Conservation (phyloP, 805 yeast species). For the Yamadazyma akitaensis region DNA sequence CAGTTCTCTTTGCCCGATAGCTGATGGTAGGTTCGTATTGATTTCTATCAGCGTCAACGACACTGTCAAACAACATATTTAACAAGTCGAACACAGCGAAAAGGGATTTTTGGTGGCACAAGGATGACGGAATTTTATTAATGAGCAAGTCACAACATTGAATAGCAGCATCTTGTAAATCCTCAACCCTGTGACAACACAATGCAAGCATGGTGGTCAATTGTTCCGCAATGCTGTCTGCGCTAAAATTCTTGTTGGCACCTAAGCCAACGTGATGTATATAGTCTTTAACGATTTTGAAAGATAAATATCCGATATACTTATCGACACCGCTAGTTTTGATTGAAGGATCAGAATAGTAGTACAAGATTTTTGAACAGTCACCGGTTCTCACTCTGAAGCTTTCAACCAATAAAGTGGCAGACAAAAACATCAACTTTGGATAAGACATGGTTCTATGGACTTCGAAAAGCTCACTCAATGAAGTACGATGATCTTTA, state of each 20-base stretch:
- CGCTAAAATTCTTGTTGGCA: conserved; percentile 52
- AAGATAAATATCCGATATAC: conserved; percentile 63
- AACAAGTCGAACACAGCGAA: conserved; percentile 80
- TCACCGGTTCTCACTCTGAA: conserved; percentile 77
- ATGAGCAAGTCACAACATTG: conserved; percentile 71
- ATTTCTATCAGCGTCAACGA: conserved; percentile 77
- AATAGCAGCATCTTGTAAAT: conserved; percentile 76
- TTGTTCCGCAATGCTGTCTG: conserved; percentile 60
- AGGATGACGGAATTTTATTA: conserved; percentile 64
- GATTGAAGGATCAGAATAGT: conserved; percentile 80
- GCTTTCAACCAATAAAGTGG: conserved; percentile 74
- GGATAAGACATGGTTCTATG: conserved; percentile 61
- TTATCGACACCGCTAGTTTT: conserved; percentile 64
- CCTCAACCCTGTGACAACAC: conserved; percentile 74
- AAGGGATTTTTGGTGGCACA: conserved; percentile 70
- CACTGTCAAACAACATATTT: conserved; percentile 71
- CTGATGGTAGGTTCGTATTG: conserved; percentile 81
- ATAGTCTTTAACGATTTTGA: conserved; percentile 55
- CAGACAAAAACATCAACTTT: conserved; percentile 82
- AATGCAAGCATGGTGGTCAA: conserved; percentile 61
- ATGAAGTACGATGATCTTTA: conserved; percentile 65
- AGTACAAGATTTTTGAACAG: conserved; percentile 71
- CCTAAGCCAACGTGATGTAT: conserved; percentile 50
- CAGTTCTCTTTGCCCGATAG: conserved; percentile 46
- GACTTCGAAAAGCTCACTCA: conserved; percentile 49